Evolutionary conservation across 306 rosid genomes (phyloP).

Genomic region (Chamaecrista fasciculata): DNA sequence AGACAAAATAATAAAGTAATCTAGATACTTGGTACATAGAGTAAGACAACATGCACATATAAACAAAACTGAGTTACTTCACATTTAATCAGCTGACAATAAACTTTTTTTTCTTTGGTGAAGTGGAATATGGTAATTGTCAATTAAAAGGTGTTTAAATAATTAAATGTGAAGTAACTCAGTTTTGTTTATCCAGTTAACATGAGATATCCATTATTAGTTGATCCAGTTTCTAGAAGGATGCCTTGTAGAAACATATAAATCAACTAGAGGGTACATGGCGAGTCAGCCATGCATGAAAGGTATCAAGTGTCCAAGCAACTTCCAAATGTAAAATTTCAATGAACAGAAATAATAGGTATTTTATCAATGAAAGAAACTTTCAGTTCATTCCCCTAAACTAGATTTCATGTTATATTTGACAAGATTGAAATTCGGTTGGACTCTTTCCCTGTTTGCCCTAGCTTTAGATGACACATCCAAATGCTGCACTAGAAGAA

Average conservation of each 20-base stretch:
- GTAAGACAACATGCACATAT: background rate
- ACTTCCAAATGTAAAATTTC: conserved; percentile 20
- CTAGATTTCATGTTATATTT: background rate
- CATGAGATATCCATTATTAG: background rate
- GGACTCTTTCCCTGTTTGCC: conserved; percentile 18
- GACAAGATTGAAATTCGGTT: conserved; percentile 11
- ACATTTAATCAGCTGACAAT: background rate
- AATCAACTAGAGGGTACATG: too few species aligned
- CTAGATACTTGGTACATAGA: background rate
- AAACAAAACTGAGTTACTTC: background rate
- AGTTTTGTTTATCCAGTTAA: too few species aligned
- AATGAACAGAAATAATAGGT: conserved; percentile 13
- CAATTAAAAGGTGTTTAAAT: too few species aligned
- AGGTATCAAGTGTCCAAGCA: background rate
- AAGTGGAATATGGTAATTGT: background rate
- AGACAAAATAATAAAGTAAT: background rate
- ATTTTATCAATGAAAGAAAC: conserved; percentile 14
- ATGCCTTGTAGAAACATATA: background rate
- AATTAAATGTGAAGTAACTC: too few species aligned
- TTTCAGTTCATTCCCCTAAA: background rate
- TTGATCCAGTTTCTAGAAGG: background rate
- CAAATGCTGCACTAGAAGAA: background rate
- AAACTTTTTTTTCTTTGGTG: background rate
- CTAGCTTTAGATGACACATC: conserved; percentile 19
- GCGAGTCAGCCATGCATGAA: too few species aligned